These are phyloP conservation scores for Myrmaecium sp. DNA, from an alignment of 2,329 filamentous ascomycete species.

Conservation along the genomic window DNA sequence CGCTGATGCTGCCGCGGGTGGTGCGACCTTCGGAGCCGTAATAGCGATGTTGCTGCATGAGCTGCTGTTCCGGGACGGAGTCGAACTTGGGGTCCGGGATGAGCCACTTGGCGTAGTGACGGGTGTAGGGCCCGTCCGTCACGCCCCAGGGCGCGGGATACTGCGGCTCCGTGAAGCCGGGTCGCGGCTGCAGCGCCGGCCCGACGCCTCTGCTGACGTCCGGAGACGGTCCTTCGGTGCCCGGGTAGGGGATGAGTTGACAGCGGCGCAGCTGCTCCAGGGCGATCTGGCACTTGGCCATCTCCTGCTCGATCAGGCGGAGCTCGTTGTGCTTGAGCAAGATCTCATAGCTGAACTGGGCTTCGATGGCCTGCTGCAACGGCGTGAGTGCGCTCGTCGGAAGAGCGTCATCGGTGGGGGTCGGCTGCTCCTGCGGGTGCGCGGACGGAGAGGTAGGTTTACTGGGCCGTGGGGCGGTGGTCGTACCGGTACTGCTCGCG, in stretches of 20 bases:
- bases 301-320: slow-evolving; percentile 84
- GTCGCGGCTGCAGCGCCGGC: slow-evolving; percentile 43
- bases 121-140: slow-evolving; percentile 77
- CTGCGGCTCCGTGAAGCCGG: slow-evolving; percentile 49
- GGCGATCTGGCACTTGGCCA: slow-evolving; percentile 86
- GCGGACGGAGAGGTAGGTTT: slow-evolving; percentile 7
- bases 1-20: slow-evolving; percentile 58
- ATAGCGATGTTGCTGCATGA: slow-evolving; percentile 18
- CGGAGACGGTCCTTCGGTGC: slow-evolving; percentile 46
- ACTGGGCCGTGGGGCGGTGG: slow-evolving; percentile 5
- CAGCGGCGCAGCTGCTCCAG: slow-evolving; percentile 88
- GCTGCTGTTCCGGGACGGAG: slow-evolving; percentile 21
- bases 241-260: slow-evolving; percentile 79
- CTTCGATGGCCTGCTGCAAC: slow-evolving; percentile 58
- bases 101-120: slow-evolving; percentile 92
- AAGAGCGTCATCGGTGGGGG: slow-evolving; percentile 8
- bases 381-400: slow-evolving; percentile 29
- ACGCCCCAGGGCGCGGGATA: slow-evolving; percentile 85
- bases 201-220: slow-evolving; percentile 61
- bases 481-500: background rate
- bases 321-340: slow-evolving; percentile 88
- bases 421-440: slow-evolving; percentile 9
- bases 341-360: slow-evolving; percentile 82
- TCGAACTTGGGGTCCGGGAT: slow-evolving; percentile 80
- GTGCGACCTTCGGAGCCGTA: slow-evolving; percentile 49